phyloP scores from a whole-genome alignment of 108 stramenopile species.

The Pseudonitzschia pungens region DNA sequence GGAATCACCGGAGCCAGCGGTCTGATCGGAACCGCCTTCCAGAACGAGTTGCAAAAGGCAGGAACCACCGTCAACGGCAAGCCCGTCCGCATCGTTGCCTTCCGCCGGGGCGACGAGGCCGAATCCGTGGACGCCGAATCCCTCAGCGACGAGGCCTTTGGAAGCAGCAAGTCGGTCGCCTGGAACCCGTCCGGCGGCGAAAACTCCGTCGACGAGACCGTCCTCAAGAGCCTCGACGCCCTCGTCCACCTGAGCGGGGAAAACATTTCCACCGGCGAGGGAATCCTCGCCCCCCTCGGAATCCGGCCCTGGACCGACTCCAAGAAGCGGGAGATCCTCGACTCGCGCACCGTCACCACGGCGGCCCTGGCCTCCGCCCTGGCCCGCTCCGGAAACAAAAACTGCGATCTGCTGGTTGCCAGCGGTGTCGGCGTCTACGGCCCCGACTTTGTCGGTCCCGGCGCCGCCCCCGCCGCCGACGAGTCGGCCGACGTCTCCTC shows the following conservation, averaged over 20 bases:
- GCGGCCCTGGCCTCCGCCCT: conserved; percentile 41
- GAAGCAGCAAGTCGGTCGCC: conserved; percentile 8
- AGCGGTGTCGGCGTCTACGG: conserved; percentile 62
- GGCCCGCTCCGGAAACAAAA: conserved; percentile 9
- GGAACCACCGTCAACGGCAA: conserved; percentile 43
- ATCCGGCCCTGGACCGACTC: conserved; percentile 52
- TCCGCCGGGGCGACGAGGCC: conserved; percentile 24
- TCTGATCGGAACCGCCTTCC: conserved; percentile 50
- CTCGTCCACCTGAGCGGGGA: conserved; percentile 54
- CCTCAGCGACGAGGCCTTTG: conserved; percentile 11
- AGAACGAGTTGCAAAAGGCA: conserved; percentile 36
- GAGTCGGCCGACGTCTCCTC: conserved; percentile 42
- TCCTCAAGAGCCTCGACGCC: conserved; percentile 42
- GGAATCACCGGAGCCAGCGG: conserved; percentile 54
- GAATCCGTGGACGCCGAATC: conserved; percentile 18
- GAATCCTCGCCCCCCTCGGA: conserved; percentile 51
- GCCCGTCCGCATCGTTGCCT: conserved; percentile 41
- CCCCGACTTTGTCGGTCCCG: conserved; percentile 32
- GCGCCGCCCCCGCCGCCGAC: conserved; percentile 26
- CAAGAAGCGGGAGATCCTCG: conserved; percentile 52
- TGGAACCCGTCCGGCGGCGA: conserved; percentile 49
- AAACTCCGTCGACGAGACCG: conserved; percentile 22
- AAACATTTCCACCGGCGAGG: conserved; percentile 51
- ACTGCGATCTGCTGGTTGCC: conserved; percentile 39
- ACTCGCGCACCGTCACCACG: conserved; percentile 43